Base-by-base conservation (phyloP, 495 filamentous ascomycete genomes). In the Zalerion maritima region DNA sequence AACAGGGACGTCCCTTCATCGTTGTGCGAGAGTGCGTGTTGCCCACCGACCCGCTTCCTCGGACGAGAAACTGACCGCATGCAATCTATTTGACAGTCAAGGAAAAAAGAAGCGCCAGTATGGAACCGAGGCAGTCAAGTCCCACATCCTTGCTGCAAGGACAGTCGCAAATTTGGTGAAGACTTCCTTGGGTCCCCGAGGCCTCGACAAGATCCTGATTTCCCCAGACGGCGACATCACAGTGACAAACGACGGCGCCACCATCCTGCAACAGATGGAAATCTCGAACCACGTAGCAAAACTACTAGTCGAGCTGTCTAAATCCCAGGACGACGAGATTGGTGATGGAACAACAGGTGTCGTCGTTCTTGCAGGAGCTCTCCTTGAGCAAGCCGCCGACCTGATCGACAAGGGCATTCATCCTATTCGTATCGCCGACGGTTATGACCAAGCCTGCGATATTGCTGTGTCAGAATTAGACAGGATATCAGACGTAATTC, bases 321-420 rank as follows among this genome's bases (percentile, higher is more conserved):
- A 93, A 57, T 94, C 87, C 11, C 89, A 99, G 48, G 89, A 99
- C 47, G 87, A 96, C 41, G 89, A 99, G 58, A 99, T 99, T 40
- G 89, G 89, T 43, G 89, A 99, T 57, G 89, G 89, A 31, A 99
- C 89, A 35, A 99, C 89, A 0, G 89, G 89, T 55, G 89, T 99
- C 10, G 89, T 99, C 31, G 91, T 99, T 29, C 62, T 99, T 36
- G 89, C 89, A 13, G 87, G 89, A 35, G 85, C 89, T 34, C 71
- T 99, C 42, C 60, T 99, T 31, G 89, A 99, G 55, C 86, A 93
- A 57, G 89, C 89, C n/a, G 83, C 86, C 29, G 89, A 94, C 43
- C 69, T 99, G 37, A 96, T 99, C 50, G 89, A 99, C 66, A 99
- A 99, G 64, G 89, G 89, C 38, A 96, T 99, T 43, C 89, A 99